Percentiles rank a stretch among this genome's conserved stretches.
Conservation (phyloP, 139 green algal species). For the Pycnococcus provasolii region DNA sequence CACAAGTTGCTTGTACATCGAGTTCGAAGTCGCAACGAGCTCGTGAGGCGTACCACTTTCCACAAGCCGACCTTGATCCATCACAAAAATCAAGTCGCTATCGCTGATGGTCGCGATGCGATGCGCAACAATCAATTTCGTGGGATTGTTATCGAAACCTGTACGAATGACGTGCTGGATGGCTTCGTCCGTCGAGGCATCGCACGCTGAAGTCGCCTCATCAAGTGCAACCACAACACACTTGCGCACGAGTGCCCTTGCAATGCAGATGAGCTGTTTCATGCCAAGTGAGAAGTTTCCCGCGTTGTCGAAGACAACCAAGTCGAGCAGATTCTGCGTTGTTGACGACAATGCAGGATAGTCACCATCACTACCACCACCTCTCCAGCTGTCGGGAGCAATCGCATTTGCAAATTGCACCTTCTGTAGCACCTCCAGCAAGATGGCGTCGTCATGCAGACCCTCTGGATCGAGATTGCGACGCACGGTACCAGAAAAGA, state of each 20-base stretch:
- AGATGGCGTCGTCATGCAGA: conserved; percentile 48
- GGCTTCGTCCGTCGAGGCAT: conserved; percentile 63
- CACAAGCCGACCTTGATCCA: conserved; percentile 6
- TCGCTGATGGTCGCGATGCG: conserved; percentile 65
- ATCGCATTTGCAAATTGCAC: conserved; percentile 53
- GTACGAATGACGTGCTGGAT: conserved; percentile 70
- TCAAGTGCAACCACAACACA: conserved; percentile 76
- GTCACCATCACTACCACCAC: conserved; percentile 12
- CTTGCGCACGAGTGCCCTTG: conserved; percentile 62
- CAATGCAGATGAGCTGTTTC: conserved; percentile 86
- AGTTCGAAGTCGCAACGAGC: too few relatives aligned
- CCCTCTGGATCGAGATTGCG: conserved; percentile 84
- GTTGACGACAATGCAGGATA: background rate
- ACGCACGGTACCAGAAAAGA: conserved; percentile 78
- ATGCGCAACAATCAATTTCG: conserved; percentile 79
- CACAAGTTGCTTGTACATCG: too few relatives aligned
- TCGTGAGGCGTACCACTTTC: too few relatives aligned
- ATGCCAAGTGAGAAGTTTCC: conserved; percentile 74
- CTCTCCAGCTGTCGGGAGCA: conserved; percentile 6
- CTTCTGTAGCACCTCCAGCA: conserved; percentile 63
- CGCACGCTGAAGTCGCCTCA: conserved; percentile 76
- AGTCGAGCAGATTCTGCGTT: conserved; percentile 27
- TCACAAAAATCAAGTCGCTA: conserved; percentile 24
- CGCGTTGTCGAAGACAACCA: conserved; percentile 59
- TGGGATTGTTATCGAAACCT: conserved; percentile 60